Base-by-base conservation (phyloP, 2,329 filamentous ascomycete genomes). In the Botryosphaeria dothidea region DNA sequence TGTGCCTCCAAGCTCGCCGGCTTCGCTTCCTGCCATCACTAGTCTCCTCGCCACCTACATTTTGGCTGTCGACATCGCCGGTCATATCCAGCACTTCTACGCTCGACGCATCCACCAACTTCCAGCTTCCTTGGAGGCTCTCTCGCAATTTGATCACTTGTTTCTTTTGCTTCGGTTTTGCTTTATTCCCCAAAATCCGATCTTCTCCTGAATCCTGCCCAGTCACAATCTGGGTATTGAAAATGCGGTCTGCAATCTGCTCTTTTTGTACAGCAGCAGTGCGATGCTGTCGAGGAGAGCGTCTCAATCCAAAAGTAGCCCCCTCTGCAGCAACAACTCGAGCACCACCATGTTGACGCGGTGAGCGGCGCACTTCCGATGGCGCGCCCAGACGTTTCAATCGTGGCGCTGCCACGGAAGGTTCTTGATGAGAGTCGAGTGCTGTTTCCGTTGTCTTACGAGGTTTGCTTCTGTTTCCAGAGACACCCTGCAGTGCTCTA, bases 1-100 rank as follows among this genome's bases (percentile, higher is more conserved):
- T 78, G 63, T 75, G 74, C 43, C 75, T 67, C 75, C 75, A 78
- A 60, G 67, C 70, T 45, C 69, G 74, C 17, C 70, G 72, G 62
- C 71, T 73, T 13, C 38, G 15, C n/a, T 34, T n/a, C 27, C 43
- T 43, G 54, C 62, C n/a, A n/a, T n/a, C n/a, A n/a, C n/a, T n/a
- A n/a, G n/a, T n/a, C n/a, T n/a, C n/a, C n/a, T n/a, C n/a, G n/a
- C n/a, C 54, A 31, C 38, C 19, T 9, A 11, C 9, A 29, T 9
- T 34, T 8, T 45, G 41, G 1, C 81, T 31, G 74, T 79, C 17
- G 78, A 76, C 27, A 52, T 76, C 23, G 67, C 72, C 51, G 67
- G 72, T 58, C 64, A 82, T 69, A 31, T 38, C 52, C 31, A 57
- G 66, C 8, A 57, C 23, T 11, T 72, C 68, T 21, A 36, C 41